Base-by-base conservation (phyloP, 176 grass and related monocot genomes). In the Triticum turgidum region DNA sequence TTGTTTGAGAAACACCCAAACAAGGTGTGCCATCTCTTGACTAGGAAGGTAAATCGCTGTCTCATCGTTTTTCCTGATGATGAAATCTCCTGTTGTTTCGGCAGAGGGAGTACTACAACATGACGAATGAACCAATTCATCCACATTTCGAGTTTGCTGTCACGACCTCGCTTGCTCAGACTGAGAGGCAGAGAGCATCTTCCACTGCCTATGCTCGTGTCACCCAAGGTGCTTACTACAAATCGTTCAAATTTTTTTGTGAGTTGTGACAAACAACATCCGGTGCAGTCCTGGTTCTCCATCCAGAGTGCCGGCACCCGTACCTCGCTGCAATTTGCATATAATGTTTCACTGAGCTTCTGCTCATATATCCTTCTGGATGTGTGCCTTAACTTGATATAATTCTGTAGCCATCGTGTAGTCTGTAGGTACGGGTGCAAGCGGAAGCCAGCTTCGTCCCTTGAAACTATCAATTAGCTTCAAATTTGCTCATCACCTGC, bases 91-190 rank as follows among this genome's bases (percentile, higher is more conserved):
- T 65, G 11, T 81, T 91, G n/a, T 86, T 54, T 86, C 78, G 88
- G 58, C 94, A 98, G 97, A 89, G 69, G 74, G 88, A 91, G 0
- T 98, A 98, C 77, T 58, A 65, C 33, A 96, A 47, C 79, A 92
- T 94, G 89, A 88, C 82, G 83, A 87, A 61, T 12, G 86, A 56
- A 52, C 51, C 83, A 56, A 21, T 93, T 74, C 87, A 92, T 59
- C 61, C 82, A 7, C 83, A 82, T 35, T 85, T 98, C 83, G 76
- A 85, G 25, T 68, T 61, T 81, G 85, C 82, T 82, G 61, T 96
- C 38, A 92, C 87, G 71, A 75, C 66, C 13, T 73, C 85, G 73
- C 59, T 75, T 27, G 33, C 61, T 80, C 84, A 83, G 41, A 89
- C 9, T 59, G 85, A 79, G 54, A 59, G 86, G 69, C 69, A 77